phyloP scores from a whole-genome alignment of 1,284 basidiomycete genomes.

The Cryptococcus sp. region DNA sequence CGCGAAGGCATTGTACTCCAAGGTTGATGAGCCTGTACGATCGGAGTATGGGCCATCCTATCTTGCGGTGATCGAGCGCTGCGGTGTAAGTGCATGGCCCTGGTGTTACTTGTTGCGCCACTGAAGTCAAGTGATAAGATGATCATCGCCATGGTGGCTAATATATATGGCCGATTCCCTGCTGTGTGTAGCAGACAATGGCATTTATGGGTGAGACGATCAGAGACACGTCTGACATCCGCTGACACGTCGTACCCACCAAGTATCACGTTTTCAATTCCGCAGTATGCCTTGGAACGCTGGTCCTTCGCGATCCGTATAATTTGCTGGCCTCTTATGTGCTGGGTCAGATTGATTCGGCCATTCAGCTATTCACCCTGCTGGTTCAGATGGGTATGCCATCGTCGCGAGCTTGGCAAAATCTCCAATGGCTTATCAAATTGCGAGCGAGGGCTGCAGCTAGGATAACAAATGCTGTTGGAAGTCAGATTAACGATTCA shows the following conservation, averaged over 20 bases:
- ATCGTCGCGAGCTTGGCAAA: constrained; percentile 19
- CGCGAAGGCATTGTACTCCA: constrained; percentile 34
- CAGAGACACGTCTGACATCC: neutral
- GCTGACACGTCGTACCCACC: neutral
- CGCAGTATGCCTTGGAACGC: constrained; percentile 36
- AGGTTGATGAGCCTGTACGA: constrained; percentile 29
- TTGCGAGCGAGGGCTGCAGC: constrained; percentile 21
- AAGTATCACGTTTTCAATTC: constrained; percentile 40
- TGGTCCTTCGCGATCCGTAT: constrained; percentile 30
- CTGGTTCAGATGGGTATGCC: constrained; percentile 23
- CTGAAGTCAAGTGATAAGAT: constrained; percentile 12
- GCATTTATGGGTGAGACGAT: constrained; percentile 28
- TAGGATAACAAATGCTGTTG: constrained; percentile 8
- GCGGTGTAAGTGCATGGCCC: constrained; percentile 22
- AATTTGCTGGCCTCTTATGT: constrained; percentile 28
- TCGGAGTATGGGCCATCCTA: constrained; percentile 32
- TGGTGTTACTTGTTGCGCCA: neutral
- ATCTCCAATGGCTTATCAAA: constrained; percentile 32
- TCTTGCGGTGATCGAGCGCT: constrained; percentile 35
- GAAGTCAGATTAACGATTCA: neutral
- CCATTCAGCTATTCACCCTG: constrained; percentile 26
- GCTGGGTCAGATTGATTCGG: constrained; percentile 27
- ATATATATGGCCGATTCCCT: constrained; percentile 30
- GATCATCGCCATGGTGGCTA: constrained; percentile 30
- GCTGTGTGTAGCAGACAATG: constrained; percentile 31